Conservation (phyloP, 2,329 filamentous ascomycete species). For the Colletotrichum somersetense region DNA sequence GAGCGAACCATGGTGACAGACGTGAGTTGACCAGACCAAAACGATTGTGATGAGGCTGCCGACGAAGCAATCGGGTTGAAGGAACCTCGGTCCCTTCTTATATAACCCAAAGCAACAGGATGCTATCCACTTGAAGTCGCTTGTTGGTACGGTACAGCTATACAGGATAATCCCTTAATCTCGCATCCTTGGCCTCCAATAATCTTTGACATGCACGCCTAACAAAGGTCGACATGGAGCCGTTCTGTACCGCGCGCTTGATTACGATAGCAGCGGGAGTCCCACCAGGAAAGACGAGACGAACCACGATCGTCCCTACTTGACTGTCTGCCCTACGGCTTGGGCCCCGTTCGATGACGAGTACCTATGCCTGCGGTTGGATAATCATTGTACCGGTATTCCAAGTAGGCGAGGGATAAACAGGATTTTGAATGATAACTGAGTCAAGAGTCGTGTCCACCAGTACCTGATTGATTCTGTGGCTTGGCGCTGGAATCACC, state of each 20-base stretch:
- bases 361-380: background rate
- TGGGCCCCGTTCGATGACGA: background rate
- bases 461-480: constrained; percentile 12
- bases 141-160: background rate
- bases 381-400: too few species aligned
- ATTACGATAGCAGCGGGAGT: constrained; percentile 25
- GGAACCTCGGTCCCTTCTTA: background rate
- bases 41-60: background rate
- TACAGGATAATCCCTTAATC: background rate
- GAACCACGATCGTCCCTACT: background rate
- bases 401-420: constrained; percentile 11
- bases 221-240: background rate
- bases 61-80: background rate
- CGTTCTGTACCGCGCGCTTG: constrained; percentile 34
- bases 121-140: background rate
- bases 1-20: constrained; percentile 28
- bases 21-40: background rate
- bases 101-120: background rate
- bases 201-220: background rate
- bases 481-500: background rate
- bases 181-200: background rate
- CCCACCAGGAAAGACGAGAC: background rate
- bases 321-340: background rate
- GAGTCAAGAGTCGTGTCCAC: constrained; percentile 10
- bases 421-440: background rate